phyloP scores from a whole-genome alignment of 2,329 filamentous ascomycete species.

The Colletotrichum sp. region DNA sequence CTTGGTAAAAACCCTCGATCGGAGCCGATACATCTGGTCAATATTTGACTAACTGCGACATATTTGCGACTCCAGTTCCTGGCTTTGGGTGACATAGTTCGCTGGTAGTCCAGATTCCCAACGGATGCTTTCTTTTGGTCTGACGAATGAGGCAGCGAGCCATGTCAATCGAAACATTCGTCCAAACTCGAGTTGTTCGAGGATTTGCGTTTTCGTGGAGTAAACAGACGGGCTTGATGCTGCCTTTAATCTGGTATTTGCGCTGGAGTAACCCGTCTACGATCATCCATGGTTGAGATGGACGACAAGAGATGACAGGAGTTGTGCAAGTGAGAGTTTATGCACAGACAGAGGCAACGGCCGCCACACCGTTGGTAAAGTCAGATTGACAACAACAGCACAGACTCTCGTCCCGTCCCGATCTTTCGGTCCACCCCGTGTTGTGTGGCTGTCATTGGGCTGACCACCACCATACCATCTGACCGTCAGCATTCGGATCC shows the following conservation, averaged over 20 bases:
- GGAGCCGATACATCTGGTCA: background rate
- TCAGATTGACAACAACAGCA: background rate
- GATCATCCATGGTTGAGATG: background rate
- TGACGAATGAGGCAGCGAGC: background rate
- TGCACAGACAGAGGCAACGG: background rate
- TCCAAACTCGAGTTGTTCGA: background rate
- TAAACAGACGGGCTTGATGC: background rate
- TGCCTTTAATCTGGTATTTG: background rate
- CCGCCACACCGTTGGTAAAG: background rate
- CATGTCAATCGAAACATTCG: background rate
- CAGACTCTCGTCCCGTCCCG: constrained; percentile 14
- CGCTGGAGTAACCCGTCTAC: background rate
- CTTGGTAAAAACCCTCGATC: background rate
- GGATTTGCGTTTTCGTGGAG: background rate
- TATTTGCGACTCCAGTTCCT: background rate
- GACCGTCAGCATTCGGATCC: background rate
- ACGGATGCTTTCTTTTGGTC: background rate
- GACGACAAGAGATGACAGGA: background rate
- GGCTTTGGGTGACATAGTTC: background rate
- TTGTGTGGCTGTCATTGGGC: background rate
- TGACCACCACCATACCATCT: background rate
- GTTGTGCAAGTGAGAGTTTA: background rate
- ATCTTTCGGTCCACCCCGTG: background rate
- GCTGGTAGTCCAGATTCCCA: background rate
- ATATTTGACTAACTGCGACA: background rate